phyloP scores from a whole-genome alignment of 1,139 yeast species.

The Hansenula sp. region DNA sequence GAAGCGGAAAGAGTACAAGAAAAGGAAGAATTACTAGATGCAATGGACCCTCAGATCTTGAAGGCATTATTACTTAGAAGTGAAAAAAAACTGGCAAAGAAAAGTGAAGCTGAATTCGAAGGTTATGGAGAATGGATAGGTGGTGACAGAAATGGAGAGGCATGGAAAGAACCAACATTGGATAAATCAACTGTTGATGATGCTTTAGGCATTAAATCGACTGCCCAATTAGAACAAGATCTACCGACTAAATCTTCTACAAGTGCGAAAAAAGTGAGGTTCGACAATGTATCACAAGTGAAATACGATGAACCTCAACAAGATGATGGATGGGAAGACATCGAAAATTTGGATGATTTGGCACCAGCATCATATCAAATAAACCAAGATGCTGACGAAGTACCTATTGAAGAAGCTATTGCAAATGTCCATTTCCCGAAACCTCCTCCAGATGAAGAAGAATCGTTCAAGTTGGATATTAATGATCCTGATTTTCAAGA shows the following conservation, averaged over 20 bases:
- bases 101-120: constrained; percentile 49
- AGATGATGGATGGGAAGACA: constrained; percentile 23
- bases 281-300: constrained; percentile 9
- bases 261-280: constrained; percentile 13
- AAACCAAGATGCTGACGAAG: constrained; percentile 37
- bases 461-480: constrained; percentile 43
- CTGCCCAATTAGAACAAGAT: background rate
- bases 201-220: constrained; percentile 27
- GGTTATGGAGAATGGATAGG: constrained; percentile 76
- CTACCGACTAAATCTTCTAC: constrained; percentile 6
- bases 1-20: constrained; percentile 63
- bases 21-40: constrained; percentile 59
- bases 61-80: constrained; percentile 45
- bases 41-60: constrained; percentile 67
- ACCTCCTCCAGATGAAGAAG: constrained; percentile 32
- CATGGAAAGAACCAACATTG: constrained; percentile 25
- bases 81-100: constrained; percentile 31
- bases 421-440: constrained; percentile 62
- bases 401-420: constrained; percentile 39
- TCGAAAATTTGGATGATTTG: constrained; percentile 37
- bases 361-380: constrained; percentile 41
- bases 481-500: constrained; percentile 76
- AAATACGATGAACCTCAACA: constrained; percentile 8
- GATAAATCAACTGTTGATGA: constrained; percentile 28
- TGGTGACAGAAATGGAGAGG: constrained; percentile 43